phyloP scores from a whole-genome alignment of 352 stramenopile species.

The Phytophthora melonis region DNA sequence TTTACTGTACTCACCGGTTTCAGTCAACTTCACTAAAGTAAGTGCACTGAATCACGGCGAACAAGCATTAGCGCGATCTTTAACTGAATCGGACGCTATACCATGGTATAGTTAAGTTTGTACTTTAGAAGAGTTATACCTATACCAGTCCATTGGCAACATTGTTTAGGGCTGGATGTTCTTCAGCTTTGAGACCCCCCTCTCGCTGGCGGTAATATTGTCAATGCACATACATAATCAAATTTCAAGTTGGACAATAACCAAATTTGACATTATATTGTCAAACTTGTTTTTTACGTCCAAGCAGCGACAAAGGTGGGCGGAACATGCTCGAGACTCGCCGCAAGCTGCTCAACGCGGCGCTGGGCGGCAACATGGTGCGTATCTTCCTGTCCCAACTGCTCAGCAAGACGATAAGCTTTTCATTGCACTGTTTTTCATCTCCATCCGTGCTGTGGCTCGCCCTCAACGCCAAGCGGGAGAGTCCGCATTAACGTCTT shows the following conservation, averaged over 20 bases:
- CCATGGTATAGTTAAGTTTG: too few species aligned
- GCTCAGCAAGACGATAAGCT: not conserved
- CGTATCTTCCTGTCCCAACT: constrained; percentile 17
- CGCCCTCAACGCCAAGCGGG: not conserved
- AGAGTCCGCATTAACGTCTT: constrained; percentile 19
- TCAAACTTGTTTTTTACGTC: not conserved
- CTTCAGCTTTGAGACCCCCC: too few species aligned
- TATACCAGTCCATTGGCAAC: too few species aligned
- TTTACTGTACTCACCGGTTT: too few species aligned
- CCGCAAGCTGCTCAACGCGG: constrained; percentile 77
- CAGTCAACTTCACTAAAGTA: too few species aligned
- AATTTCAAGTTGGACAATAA: not conserved
- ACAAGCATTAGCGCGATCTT: too few species aligned
- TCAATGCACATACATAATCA: not conserved
- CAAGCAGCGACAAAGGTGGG: constrained; percentile 2
- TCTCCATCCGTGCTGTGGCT: constrained; percentile 9
- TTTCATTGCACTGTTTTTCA: constrained; percentile 12
- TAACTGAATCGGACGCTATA: too few species aligned
- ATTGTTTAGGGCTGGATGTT: too few species aligned
- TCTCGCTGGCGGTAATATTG: not conserved
- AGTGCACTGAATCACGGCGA: too few species aligned
- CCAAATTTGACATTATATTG: not conserved
- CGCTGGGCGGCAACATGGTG: constrained; percentile 75
- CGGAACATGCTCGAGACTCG: constrained; percentile 64
- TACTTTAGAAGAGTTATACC: too few species aligned